Percentiles rank a stretch among this genome's conserved stretches.
These are phyloP conservation scores for Scutellaria barbata DNA, from an alignment of 257 asterid species.

Conservation along the genomic window DNA sequence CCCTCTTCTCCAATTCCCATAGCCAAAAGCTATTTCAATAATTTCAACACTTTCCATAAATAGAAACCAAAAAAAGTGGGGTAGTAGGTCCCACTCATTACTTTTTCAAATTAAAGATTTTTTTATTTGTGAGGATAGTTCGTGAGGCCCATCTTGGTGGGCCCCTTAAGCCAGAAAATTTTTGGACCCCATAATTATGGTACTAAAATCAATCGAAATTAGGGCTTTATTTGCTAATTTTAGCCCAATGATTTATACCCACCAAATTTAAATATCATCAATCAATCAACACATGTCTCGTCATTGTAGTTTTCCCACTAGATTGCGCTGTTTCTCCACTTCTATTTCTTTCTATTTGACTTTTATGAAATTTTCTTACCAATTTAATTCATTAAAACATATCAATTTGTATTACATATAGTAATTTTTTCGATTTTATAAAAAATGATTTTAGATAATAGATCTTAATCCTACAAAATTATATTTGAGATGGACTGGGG, in stretches of 20 bases:
- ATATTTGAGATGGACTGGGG: no score
- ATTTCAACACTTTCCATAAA: constrained; percentile 40
- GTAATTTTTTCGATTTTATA: no score
- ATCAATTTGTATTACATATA: no score
- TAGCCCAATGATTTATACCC: constrained; percentile 28
- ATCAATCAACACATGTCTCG: constrained; percentile 27
- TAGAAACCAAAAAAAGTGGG: constrained; percentile 43
- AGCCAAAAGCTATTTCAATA: constrained; percentile 42
- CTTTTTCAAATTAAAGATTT: neutral
- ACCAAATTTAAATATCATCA: constrained; percentile 29
- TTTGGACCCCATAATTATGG: constrained; percentile 31
- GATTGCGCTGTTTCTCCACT: no score
- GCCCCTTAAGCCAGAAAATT: constrained; percentile 26
- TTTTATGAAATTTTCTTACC: no score
- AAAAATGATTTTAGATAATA: no score
- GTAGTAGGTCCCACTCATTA: constrained; percentile 30
- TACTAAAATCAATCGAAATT: constrained; percentile 23
- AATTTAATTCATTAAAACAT: no score
- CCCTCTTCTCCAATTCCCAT: constrained; percentile 32
- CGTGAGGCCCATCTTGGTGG: constrained; percentile 34
- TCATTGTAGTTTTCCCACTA: neutral
- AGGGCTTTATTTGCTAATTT: constrained; percentile 30
- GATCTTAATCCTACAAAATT: no score
- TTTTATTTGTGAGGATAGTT: constrained; percentile 18
- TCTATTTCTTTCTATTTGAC: no score